Conservation (phyloP, 129 eudicot genomes). For the Erigeron canadensis region DNA sequence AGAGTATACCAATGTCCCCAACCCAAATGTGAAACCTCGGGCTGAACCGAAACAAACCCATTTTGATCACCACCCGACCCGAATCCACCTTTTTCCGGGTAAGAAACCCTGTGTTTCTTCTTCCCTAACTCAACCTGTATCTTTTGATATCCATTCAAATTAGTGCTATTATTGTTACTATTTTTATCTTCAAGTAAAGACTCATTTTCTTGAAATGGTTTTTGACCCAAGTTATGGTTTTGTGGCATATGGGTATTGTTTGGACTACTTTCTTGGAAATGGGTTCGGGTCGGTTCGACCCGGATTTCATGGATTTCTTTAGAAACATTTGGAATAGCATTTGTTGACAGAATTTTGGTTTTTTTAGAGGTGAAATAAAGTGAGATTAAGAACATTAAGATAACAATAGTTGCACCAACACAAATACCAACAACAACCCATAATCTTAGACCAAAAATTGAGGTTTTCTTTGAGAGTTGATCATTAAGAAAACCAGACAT, state of each 20-base stretch:
- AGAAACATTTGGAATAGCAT: not conserved
- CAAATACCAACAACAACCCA: constrained; percentile 81
- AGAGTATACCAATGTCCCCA: constrained; percentile 95
- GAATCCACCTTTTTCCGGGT: constrained; percentile 49
- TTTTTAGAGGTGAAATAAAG: constrained; percentile 70
- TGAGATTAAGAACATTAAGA: constrained; percentile 64
- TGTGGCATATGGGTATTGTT: not conserved
- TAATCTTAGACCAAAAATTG: constrained; percentile 71
- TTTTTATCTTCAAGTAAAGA: constrained; percentile 33
- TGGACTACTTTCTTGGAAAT: constrained; percentile 21
- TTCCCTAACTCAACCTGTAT: constrained; percentile 72
- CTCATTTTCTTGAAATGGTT: constrained; percentile 34
- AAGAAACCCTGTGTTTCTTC: constrained; percentile 65
- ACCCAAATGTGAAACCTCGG: constrained; percentile 95
- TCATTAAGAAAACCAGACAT: constrained; percentile 57
- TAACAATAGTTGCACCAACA: constrained; percentile 72
- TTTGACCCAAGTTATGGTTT: constrained; percentile 22
- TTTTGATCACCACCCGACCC: constrained; percentile 17
- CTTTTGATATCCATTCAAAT: constrained; percentile 36
- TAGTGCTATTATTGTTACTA: constrained; percentile 13
- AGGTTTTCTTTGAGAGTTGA: constrained; percentile 63
- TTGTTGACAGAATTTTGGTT: not conserved
- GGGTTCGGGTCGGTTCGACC: constrained; percentile 49
- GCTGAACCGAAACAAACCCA: constrained; percentile 34
- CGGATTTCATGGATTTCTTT: constrained; percentile 82